Evolutionary conservation across 2,329 filamentous ascomycete genomes (phyloP).

Genomic region (Trichophyton benhamiae): DNA sequence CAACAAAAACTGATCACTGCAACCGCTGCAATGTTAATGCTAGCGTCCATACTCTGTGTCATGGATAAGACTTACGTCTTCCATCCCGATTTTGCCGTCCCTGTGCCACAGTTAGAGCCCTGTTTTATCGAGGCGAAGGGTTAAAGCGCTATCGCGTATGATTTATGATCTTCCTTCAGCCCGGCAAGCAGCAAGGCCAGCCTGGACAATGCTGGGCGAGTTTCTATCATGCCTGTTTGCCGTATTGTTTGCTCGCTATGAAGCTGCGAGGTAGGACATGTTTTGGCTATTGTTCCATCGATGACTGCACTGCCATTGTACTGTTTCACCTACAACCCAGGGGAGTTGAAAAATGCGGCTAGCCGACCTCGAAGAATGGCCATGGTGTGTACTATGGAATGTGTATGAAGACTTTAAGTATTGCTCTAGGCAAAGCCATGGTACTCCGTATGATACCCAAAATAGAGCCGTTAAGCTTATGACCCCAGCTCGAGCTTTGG

Average conservation of each 20-base stretch:
- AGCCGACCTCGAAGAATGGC: no score
- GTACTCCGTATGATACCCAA: neutral
- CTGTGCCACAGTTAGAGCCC: neutral
- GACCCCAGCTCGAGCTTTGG: neutral
- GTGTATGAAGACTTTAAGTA: neutral
- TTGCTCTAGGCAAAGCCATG: neutral
- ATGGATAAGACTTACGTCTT: neutral
- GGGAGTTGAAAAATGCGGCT: neutral
- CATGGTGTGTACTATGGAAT: no score
- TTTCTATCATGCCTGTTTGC: neutral
- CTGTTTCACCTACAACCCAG: neutral
- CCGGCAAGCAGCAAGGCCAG: neutral
- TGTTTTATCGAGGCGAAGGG: neutral
- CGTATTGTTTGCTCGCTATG: neutral
- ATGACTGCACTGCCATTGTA: neutral
- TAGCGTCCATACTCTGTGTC: no score
- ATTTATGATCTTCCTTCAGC: neutral
- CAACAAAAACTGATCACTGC: no score
- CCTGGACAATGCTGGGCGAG: neutral
- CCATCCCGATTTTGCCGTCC: neutral
- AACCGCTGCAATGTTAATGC: neutral
- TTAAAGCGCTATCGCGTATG: neutral
- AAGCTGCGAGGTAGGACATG: neutral
- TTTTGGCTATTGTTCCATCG: neutral
- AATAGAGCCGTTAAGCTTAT: neutral